Percentiles rank a stretch among this genome's conserved stretches.
Conservation (phyloP, 495 filamentous ascomycete genomes). For the Achaetomiella virescens region DNA sequence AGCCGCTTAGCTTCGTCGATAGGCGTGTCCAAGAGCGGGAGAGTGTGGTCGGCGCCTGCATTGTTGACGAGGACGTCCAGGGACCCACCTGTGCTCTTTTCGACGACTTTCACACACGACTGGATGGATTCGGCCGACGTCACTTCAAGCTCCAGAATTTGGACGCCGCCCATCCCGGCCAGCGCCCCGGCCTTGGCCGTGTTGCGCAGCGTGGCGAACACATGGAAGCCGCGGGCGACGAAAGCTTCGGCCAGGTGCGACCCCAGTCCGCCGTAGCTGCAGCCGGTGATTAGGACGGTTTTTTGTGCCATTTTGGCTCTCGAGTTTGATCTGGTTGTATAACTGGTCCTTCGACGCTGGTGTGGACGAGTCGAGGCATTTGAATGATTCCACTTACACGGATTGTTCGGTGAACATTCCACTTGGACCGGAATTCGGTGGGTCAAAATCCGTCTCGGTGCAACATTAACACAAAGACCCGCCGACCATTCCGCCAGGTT, state of each 20-base stretch:
- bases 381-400: neutral
- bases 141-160: slow-evolving; percentile 44
- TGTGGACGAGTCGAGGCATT: too few relatives aligned
- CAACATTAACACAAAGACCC: too few relatives aligned
- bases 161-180: slow-evolving; percentile 32
- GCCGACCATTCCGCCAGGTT: neutral
- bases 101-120: slow-evolving; percentile 23
- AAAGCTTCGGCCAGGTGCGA: slow-evolving; percentile 47
- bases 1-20: slow-evolving; percentile 38
- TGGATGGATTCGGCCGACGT: slow-evolving; percentile 35
- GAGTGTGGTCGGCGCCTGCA: slow-evolving; percentile 39
- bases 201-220: slow-evolving; percentile 52
- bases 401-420: neutral
- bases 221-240: slow-evolving; percentile 40
- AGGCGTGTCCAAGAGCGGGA: slow-evolving; percentile 44
- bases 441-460: neutral
- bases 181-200: slow-evolving; percentile 32
- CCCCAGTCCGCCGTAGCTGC: slow-evolving; percentile 49
- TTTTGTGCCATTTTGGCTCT: too few relatives aligned
- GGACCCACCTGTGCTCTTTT: slow-evolving; percentile 25
- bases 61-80: slow-evolving; percentile 55
- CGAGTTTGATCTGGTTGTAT: too few relatives aligned
- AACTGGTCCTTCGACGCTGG: too few relatives aligned
- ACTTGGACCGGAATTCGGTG: neutral
- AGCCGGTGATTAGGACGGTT: slow-evolving; percentile 40